phyloP scores from a whole-genome alignment of 805 yeast species.

The Wickerhamiella bombiphila region DNA sequence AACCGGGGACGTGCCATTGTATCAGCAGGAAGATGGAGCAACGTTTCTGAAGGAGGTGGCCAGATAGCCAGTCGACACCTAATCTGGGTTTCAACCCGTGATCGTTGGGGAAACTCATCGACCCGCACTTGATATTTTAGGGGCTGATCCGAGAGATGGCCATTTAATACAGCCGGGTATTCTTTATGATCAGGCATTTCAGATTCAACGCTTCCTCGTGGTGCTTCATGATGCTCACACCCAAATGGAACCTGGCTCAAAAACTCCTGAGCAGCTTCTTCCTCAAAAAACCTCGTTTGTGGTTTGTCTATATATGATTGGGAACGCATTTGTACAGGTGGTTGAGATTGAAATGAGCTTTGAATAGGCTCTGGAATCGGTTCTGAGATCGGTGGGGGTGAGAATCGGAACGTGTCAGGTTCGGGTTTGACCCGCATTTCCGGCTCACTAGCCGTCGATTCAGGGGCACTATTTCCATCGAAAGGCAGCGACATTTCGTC shows the following conservation, averaged over 20 bases:
- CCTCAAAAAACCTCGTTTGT: neutral
- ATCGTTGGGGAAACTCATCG: constrained; percentile 55
- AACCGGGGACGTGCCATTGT: constrained; percentile 77
- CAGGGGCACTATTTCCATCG: neutral
- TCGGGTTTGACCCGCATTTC: neutral
- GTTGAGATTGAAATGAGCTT: neutral
- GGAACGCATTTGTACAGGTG: neutral
- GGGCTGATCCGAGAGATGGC: neutral
- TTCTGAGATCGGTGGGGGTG: neutral
- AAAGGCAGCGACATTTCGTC: neutral
- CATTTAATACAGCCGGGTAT: neutral
- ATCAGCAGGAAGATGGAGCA: constrained; percentile 73
- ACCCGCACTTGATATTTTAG: constrained; percentile 21
- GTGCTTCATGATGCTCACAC: too few species aligned
- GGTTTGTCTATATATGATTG: neutral
- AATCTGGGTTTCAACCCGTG: constrained; percentile 93
- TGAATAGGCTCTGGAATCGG: neutral
- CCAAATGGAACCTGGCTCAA: neutral
- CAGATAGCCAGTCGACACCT: constrained; percentile 52
- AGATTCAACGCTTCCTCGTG: neutral
- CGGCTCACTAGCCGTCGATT: neutral
- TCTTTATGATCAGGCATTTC: neutral
- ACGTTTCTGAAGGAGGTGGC: constrained; percentile 62
- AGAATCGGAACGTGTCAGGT: neutral
- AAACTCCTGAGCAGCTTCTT: neutral